Evolutionary conservation across 805 yeast genomes (phyloP).

Genomic region (Yamadazyma takamatsuzukensis): DNA sequence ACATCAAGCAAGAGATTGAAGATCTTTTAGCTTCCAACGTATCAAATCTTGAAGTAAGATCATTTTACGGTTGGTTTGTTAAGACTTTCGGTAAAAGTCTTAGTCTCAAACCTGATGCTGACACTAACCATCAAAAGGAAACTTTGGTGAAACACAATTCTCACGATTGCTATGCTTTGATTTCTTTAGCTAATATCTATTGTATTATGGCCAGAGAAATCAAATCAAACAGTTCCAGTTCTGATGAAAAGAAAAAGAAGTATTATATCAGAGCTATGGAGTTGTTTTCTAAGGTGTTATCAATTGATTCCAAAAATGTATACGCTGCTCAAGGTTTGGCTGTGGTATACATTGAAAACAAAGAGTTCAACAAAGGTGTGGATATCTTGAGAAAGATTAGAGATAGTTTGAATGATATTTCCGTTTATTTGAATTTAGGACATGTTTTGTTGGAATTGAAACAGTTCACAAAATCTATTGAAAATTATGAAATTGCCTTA

Average conservation of each 20-base stretch:
- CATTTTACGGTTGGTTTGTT: conserved; percentile 90
- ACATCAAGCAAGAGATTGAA: conserved; percentile 52
- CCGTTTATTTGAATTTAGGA: conserved; percentile 81
- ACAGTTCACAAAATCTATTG: conserved; percentile 83
- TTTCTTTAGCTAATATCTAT: conserved; percentile 87
- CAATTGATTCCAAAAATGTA: conserved; percentile 78
- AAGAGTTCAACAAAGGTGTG: conserved; percentile 69
- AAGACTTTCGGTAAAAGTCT: conserved; percentile 53
- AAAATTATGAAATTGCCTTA: conserved; percentile 79
- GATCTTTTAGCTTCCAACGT: conserved; percentile 50
- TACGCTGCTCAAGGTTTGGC: conserved; percentile 99
- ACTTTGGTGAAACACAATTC: conserved; percentile 79
- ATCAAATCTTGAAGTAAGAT: conserved; percentile 75
- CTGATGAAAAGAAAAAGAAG: conserved; percentile 53
- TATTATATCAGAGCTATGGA: conserved; percentile 90
- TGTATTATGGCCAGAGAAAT: conserved; percentile 76
- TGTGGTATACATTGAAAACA: conserved; percentile 83
- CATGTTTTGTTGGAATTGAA: conserved; percentile 81
- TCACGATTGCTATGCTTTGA: conserved; percentile 85
- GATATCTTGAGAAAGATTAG: conserved; percentile 85
- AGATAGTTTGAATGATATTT: conserved; percentile 82
- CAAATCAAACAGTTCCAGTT: conserved; percentile 43
- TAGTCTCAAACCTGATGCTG: conserved; percentile 51
- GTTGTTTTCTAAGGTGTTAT: conserved; percentile 81
- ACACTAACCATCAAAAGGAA: conserved; percentile 77